Conservation (phyloP, 352 stramenopile genomes). For the Globisporangium uncinulatum region DNA sequence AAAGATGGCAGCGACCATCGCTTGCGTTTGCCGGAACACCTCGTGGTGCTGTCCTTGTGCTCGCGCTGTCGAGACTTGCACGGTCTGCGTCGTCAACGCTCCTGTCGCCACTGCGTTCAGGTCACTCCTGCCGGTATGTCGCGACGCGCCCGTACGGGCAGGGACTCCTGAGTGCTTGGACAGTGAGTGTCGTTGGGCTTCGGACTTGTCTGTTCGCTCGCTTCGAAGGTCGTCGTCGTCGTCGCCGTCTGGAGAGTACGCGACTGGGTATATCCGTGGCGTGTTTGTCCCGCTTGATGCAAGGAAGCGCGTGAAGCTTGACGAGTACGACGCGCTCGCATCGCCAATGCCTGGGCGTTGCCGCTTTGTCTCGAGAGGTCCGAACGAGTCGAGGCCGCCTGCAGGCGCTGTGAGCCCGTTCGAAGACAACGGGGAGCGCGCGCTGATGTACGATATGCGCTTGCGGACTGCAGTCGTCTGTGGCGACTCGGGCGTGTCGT, state of each 20-base stretch:
- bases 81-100: conserved; percentile 8
- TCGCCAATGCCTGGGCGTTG: not conserved
- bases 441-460: conserved; percentile 7
- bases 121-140: not conserved
- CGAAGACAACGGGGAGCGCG: not conserved
- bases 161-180: not conserved
- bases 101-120: not conserved
- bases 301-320: conserved; percentile 1
- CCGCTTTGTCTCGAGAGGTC: not conserved
- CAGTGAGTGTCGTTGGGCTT: not conserved
- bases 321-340: conserved; percentile 2
- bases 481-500: not conserved
- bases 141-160: not conserved
- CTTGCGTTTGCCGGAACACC: conserved; percentile 27
- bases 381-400: not conserved
- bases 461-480: not conserved
- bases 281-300: not conserved
- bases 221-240: not conserved
- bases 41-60: conserved; percentile 5
- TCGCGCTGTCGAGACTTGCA: conserved; percentile 6
- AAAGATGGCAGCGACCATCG: conserved; percentile 35
- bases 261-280: conserved; percentile 6
- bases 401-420: not conserved
- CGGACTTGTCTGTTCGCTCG: not conserved
- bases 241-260: not conserved